phyloP scores from a whole-genome alignment of 2,329 filamentous ascomycete species.

The Chalara sp. region DNA sequence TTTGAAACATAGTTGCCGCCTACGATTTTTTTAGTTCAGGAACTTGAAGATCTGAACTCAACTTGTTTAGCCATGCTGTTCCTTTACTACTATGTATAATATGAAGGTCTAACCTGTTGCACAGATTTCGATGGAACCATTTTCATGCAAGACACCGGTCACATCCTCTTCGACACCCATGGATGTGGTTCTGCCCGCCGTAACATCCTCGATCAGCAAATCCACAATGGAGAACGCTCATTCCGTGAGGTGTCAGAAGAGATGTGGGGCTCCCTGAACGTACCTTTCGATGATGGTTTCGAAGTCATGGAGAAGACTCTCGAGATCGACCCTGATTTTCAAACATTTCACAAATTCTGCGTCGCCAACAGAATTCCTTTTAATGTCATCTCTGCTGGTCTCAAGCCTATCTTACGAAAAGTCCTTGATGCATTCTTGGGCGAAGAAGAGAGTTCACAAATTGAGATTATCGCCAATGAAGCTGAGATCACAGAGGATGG shows the following conservation, averaged over 20 bases:
- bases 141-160: slow-evolving; percentile 65
- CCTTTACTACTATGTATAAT: not conserved
- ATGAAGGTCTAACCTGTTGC: slow-evolving; percentile 5
- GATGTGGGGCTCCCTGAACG: slow-evolving; percentile 61
- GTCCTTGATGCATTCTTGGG: slow-evolving; percentile 61
- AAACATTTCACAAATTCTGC: slow-evolving; percentile 59
- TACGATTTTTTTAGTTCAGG: too few relatives aligned
- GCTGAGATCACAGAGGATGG: slow-evolving; percentile 52
- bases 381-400: slow-evolving; percentile 61
- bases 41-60: not conserved
- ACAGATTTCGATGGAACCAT: slow-evolving; percentile 66
- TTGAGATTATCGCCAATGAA: slow-evolving; percentile 64
- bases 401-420: slow-evolving; percentile 55
- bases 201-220: slow-evolving; percentile 53
- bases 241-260: slow-evolving; percentile 67
- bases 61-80: not conserved
- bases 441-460: slow-evolving; percentile 49
- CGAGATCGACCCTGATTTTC: slow-evolving; percentile 58
- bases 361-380: slow-evolving; percentile 56
- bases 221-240: slow-evolving; percentile 56
- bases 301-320: slow-evolving; percentile 54
- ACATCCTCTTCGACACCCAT: slow-evolving; percentile 60
- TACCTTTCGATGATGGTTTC: slow-evolving; percentile 64
- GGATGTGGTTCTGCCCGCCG: slow-evolving; percentile 54
- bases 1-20: too few relatives aligned